Evolutionary conservation across 2,329 filamentous ascomycete genomes (phyloP).

Genomic region (Scedosporium apiospermum): DNA sequence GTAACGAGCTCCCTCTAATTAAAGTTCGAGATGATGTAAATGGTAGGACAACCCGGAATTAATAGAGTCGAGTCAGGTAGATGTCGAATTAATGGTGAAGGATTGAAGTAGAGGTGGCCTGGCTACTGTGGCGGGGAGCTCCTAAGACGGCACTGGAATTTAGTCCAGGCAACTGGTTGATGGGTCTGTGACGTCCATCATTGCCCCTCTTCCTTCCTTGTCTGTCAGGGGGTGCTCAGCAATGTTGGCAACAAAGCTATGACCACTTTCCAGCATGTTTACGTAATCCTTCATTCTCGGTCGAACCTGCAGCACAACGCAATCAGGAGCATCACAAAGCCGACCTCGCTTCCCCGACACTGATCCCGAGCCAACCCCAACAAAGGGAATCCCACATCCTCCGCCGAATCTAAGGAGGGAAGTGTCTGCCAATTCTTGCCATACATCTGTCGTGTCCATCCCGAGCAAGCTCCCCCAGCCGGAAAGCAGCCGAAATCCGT

Average conservation of each 20-base stretch:
- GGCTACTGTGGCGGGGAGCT: neutral
- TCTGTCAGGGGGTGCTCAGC: neutral
- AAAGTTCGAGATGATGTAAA: too few relatives aligned
- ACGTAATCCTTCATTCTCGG: neutral
- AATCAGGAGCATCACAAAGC: neutral
- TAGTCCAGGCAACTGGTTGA: conserved; percentile 1
- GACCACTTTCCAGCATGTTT: neutral
- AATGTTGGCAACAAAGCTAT: neutral
- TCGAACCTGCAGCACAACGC: neutral
- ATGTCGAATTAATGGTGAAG: neutral
- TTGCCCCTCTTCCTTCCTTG: conserved; percentile 1
- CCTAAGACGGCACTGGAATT: neutral
- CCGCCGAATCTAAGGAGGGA: too few relatives aligned
- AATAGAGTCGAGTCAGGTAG: neutral
- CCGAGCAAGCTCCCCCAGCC: too few relatives aligned
- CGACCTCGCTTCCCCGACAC: too few relatives aligned
- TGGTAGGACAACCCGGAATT: neutral
- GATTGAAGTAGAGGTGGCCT: neutral
- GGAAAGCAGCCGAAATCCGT: neutral
- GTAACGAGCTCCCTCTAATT: neutral
- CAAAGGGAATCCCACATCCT: too few relatives aligned
- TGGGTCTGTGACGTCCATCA: conserved; percentile 2
- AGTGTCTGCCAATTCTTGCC: neutral
- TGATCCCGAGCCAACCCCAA: too few relatives aligned
- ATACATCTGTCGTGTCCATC: neutral